phyloP scores from a whole-genome alignment of 2,329 filamentous ascomycete species.

The Raffaelea arxii region DNA sequence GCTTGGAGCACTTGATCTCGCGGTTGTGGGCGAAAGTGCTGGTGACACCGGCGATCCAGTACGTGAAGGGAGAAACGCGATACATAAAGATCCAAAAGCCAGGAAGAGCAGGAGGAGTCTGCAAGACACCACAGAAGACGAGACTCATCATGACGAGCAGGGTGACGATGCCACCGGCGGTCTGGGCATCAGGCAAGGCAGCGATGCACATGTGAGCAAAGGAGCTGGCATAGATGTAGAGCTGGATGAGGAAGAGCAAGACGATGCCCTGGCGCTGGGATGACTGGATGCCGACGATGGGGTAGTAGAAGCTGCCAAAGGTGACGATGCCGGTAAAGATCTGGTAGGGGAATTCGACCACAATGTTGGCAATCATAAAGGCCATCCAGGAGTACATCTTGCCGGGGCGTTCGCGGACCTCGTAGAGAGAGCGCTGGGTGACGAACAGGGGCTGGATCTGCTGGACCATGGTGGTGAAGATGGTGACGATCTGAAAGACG shows the following conservation, averaged over 20 bases:
- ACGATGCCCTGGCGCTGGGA: slow-evolving; percentile 53
- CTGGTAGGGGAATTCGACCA: slow-evolving; percentile 81
- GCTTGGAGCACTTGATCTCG: slow-evolving; percentile 36
- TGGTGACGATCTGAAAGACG: slow-evolving; percentile 73
- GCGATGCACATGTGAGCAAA: slow-evolving; percentile 68
- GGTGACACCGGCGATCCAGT: slow-evolving; percentile 59
- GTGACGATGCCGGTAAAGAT: slow-evolving; percentile 59
- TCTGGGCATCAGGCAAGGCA: slow-evolving; percentile 56
- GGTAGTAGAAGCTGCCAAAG: slow-evolving; percentile 69
- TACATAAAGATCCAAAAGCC: slow-evolving; percentile 76
- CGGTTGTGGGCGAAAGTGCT: slow-evolving; percentile 52
- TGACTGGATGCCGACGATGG: slow-evolving; percentile 43
- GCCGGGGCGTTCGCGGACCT: slow-evolving; percentile 72
- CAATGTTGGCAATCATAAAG: slow-evolving; percentile 72
- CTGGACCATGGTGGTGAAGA: slow-evolving; percentile 70
- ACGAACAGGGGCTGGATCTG: slow-evolving; percentile 83
- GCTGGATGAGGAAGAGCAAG: slow-evolving; percentile 52
- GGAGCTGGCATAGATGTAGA: slow-evolving; percentile 60
- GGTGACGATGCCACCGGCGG: slow-evolving; percentile 52
- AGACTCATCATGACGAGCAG: slow-evolving; percentile 48
- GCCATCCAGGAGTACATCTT: slow-evolving; percentile 80
- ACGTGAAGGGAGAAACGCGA: slow-evolving; percentile 56
- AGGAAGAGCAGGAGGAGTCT: slow-evolving; percentile 46
- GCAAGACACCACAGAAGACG: slow-evolving; percentile 53
- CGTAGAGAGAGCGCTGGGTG: slow-evolving; percentile 71